Percentiles rank a stretch among this genome's conserved stretches.
phyloP scores from a whole-genome alignment of 192 early-diverging fungal species.

The Coemansia sp. region DNA sequence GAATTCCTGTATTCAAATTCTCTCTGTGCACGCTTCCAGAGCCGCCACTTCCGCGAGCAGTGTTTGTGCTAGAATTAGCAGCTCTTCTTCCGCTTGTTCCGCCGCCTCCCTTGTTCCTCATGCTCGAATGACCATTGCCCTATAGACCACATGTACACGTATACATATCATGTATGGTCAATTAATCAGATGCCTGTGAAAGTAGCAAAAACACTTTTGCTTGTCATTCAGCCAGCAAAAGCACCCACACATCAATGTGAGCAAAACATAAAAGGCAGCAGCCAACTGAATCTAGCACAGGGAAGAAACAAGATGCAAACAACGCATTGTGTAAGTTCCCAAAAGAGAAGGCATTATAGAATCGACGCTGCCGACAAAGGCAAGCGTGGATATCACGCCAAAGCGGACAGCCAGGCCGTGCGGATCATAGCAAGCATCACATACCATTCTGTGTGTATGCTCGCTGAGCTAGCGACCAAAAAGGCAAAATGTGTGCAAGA shows the following conservation, averaged over 20 bases:
- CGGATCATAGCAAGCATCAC: not conserved
- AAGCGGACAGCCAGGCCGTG: not conserved
- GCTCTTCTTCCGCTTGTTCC: slow-evolving; percentile 15
- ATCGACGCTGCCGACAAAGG: not conserved
- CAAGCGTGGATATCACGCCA: not conserved
- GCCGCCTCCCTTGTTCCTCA: slow-evolving; percentile 18
- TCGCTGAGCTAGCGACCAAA: no score
- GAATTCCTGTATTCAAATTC: slow-evolving; percentile 18
- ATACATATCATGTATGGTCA: not conserved
- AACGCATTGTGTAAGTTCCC: not conserved
- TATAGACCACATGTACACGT: slow-evolving; percentile 13
- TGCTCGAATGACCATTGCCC: slow-evolving; percentile 43
- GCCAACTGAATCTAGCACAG: not conserved
- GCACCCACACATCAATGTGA: not conserved
- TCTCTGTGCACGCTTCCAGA: slow-evolving; percentile 21
- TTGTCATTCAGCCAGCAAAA: not conserved
- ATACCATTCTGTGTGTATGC: not conserved
- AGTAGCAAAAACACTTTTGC: not conserved
- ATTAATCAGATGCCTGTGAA: not conserved
- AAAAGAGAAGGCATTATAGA: not conserved
- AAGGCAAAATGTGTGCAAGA: not conserved
- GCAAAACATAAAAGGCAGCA: not conserved
- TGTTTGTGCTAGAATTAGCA: slow-evolving; percentile 4
- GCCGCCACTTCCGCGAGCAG: slow-evolving; percentile 13
- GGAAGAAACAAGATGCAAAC: not conserved